Evolutionary conservation across 2,329 filamentous ascomycete genomes (phyloP).

Genomic region (Scopulariopsis brevicaulis): DNA sequence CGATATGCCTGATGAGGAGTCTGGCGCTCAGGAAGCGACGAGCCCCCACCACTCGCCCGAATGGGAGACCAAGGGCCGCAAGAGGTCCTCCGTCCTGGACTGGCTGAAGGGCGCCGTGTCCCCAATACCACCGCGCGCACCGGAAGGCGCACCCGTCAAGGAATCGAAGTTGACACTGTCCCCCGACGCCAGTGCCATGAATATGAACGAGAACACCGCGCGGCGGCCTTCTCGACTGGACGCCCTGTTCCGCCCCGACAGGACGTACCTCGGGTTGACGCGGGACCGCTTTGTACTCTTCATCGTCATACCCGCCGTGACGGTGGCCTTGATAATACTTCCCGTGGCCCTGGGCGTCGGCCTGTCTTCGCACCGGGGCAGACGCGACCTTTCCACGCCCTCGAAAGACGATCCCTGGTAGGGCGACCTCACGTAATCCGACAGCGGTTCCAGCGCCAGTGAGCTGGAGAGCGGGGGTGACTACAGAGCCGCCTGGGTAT

Average conservation of each 20-base stretch:
- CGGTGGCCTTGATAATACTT: constrained; percentile 25
- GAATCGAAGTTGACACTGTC: not conserved
- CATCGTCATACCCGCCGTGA: constrained; percentile 12
- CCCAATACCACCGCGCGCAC: not conserved
- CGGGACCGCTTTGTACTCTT: constrained; percentile 8
- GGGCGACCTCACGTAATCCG: constrained; percentile 46
- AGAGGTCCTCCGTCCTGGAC: constrained; percentile 2
- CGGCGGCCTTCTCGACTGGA: not conserved
- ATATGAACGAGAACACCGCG: not conserved
- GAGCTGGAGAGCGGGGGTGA: constrained; percentile 40
- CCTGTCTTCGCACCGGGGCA: constrained; percentile 23
- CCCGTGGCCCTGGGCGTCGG: constrained; percentile 46
- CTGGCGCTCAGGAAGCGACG: not conserved
- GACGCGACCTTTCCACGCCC: constrained; percentile 5
- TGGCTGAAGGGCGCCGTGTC: not conserved
- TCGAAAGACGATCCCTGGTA: not conserved
- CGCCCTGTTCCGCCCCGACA: not conserved
- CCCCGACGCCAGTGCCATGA: not conserved
- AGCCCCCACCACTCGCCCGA: not conserved
- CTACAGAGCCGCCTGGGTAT: constrained; percentile 56
- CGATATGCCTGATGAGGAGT: constrained; percentile 1
- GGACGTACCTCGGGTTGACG: not conserved
- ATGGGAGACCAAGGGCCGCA: not conserved
- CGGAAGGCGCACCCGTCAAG: not conserved
- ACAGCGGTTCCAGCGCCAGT: constrained; percentile 56